Evolutionary conservation across 1,284 basidiomycete genomes (phyloP), one percentile per base, ranked within the genome.

Genomic region (Phenoliferia sp.): DNA sequence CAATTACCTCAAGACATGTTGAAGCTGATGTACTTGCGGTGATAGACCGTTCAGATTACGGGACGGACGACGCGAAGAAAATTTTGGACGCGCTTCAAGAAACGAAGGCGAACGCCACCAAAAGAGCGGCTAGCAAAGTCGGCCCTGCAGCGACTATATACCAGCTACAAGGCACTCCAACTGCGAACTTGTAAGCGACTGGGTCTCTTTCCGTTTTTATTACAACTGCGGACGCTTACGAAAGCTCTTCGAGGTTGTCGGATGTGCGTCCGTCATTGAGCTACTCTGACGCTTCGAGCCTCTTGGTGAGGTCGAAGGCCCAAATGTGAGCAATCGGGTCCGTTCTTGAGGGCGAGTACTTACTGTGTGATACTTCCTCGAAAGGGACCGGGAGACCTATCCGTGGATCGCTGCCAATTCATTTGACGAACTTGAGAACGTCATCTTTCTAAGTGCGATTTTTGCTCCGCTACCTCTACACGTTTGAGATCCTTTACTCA

Each of bases 161-260:
- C 57, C 68, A 69, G 60, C 39, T 64, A 1, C 66, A 67, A 29
- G 68, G 62, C 15, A 69, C 68, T 32, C 68, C 68, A 28, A 69
- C 68, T 10, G 57, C 65, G n/a, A n/a, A n/a, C n/a, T n/a, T n/a
- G n/a, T 6, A 16, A 62, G 26, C 48, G 67, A 3, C 57, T 58
- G 9, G 29, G 62, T 59, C 56, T 9, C 39, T 29, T 33, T 50
- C 35, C 50, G 3, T 12, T 3, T 22, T 32, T 28, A 26, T 48
- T 52, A 7, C 5, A 28, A 29, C 10, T 39, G 3, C 3, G 19
- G 3, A 3, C 26, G 28, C 59, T 31, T 29, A 2, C 28, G 4
- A 1, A 22, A 22, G 31, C 33, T 28, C 4, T 32, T 22, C 19
- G 4, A 1, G 50, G 63, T 64, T 57, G 63, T 58, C 59, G 9